A percentile compares a stretch with the other conserved stretches of the same genome.
Conservation (phyloP, 23 red algal species). For the Pyropia yezoensis region DNA sequence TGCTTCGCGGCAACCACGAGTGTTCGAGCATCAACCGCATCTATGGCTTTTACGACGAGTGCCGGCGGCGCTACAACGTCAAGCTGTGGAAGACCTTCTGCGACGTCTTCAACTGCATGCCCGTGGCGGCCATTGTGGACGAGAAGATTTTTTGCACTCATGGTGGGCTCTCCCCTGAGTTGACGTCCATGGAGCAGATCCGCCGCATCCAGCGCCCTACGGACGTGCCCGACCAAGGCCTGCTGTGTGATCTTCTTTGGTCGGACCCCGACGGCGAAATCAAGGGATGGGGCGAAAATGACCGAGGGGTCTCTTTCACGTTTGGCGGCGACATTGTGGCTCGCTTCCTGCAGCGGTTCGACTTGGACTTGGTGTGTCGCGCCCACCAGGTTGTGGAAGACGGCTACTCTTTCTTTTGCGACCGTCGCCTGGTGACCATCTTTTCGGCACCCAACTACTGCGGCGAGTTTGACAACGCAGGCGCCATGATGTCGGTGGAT, state of each 20-base stretch:
- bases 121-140: constrained; percentile 95
- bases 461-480: constrained; percentile 99
- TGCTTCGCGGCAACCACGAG: constrained; percentile 98
- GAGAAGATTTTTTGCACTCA: constrained; percentile 99
- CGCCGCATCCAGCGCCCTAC: constrained; percentile 87
- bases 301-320: constrained; percentile 96
- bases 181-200: constrained; percentile 98
- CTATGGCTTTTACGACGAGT: constrained; percentile 99
- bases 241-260: constrained; percentile 96
- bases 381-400: constrained; percentile 99
- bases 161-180: constrained; percentile 94
- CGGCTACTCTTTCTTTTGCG: constrained; percentile 97
- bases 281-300: constrained; percentile 98
- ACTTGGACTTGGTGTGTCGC: constrained; percentile 94
- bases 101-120: constrained; percentile 98
- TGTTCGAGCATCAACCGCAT: constrained; percentile 98
- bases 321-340: constrained; percentile 96
- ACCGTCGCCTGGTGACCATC: constrained; percentile 93
- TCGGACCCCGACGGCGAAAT: constrained; percentile 98
- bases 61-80: constrained; percentile 91
- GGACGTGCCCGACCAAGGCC: constrained; percentile 95
- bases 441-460: constrained; percentile 99
- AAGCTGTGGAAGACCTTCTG: constrained; percentile 99
- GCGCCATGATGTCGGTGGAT: constrained; percentile 99
- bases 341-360: constrained; percentile 90